A percentile compares a stretch with the other conserved stretches of the same genome.
Conservation (phyloP, 2,329 filamentous ascomycete species). For the Pseudogymnoascus sp. region DNA sequence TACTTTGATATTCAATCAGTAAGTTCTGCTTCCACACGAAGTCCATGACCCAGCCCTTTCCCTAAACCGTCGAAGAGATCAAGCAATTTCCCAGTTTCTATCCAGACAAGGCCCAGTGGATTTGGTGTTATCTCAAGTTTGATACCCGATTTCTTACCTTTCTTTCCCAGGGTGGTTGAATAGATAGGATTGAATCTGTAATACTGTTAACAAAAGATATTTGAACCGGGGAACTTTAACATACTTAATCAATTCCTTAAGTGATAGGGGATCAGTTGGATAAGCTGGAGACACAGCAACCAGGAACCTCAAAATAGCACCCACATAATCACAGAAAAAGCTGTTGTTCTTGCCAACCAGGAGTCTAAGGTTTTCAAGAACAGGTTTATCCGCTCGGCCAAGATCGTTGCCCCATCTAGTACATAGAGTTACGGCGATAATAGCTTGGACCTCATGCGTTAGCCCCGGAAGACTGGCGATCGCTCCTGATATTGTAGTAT, state of each 20-base stretch:
- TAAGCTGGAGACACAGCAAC: slow-evolving; percentile 14
- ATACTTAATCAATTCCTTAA: neutral
- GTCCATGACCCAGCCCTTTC: neutral
- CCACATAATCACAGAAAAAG: slow-evolving; percentile 28
- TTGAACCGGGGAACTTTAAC: slow-evolving; percentile 7
- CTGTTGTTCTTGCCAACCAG: slow-evolving; percentile 20
- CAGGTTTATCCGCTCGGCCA: slow-evolving; percentile 35
- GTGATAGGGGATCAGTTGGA: slow-evolving; percentile 9
- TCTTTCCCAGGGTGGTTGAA: slow-evolving; percentile 13
- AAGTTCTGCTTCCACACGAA: neutral
- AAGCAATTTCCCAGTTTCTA: slow-evolving; percentile 6
- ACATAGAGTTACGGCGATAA: slow-evolving; percentile 63
- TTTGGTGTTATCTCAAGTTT: slow-evolving; percentile 29
- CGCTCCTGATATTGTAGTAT: slow-evolving; percentile 59
- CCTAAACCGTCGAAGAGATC: neutral
- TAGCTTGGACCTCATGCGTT: slow-evolving; percentile 60
- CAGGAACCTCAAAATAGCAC: slow-evolving; percentile 15
- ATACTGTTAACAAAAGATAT: slow-evolving; percentile 11
- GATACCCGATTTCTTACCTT: slow-evolving; percentile 24
- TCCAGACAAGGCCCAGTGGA: slow-evolving; percentile 8
- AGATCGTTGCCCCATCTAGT: slow-evolving; percentile 63
- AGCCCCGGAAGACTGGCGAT: slow-evolving; percentile 60
- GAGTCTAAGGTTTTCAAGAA: slow-evolving; percentile 19
- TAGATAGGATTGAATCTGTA: slow-evolving; percentile 14
- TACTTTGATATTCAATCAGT: neutral